Evolutionary conservation across 2,329 filamentous ascomycete species (phyloP), one percentile per base, ranked within the genome.

Genomic region (Septoria linicola): DNA sequence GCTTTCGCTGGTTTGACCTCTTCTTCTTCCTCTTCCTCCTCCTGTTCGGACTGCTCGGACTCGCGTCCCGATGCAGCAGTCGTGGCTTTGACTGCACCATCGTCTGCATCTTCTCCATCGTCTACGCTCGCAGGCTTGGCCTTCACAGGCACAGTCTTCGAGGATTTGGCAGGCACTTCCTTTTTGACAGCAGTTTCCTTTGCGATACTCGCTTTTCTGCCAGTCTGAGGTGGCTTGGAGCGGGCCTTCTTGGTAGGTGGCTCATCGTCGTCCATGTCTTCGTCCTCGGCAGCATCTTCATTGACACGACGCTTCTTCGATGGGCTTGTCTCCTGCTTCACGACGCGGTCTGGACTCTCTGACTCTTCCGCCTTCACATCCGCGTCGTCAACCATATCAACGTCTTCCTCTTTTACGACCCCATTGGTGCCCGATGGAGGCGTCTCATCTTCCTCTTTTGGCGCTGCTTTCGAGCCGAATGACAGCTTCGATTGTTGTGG

Each of bases 401-500:
- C 61, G 54, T 49, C 46, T 8, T 70, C 68, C n/a, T 68, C 63
- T 19, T 57, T 58, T 43, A 70, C 62, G 19, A 43, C 64, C 17
- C 60, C 55, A 49, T 55, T 51, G 8, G 41, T 49, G 62, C 66
- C 40, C 59, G 57, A 54, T 5, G 48, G 23, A 8, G 50, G 34
- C 4, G 52, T 16, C 19, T 49, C 55, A 31, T 61, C 49, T 31
- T 64, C 60, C 8, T 51, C 31, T 41, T 59, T 60, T 1, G 48
- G 14, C 14, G 61, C 54, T 14, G 62, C 41, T 34, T 68, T 70
- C 5, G 67, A 64, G 11, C 83, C 82, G 65, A 95, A 95, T 0
- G 86, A 80, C 32, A 95, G 74, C 61, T 84, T 93, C 1, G 88
- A 85, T 70, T 96, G 89, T 68, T 89, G 86, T 31, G 80, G 78